These are phyloP conservation scores for Pseudogymnoascus destructans DNA, from an alignment of 2,329 filamentous ascomycete species.

Conservation along the genomic window DNA sequence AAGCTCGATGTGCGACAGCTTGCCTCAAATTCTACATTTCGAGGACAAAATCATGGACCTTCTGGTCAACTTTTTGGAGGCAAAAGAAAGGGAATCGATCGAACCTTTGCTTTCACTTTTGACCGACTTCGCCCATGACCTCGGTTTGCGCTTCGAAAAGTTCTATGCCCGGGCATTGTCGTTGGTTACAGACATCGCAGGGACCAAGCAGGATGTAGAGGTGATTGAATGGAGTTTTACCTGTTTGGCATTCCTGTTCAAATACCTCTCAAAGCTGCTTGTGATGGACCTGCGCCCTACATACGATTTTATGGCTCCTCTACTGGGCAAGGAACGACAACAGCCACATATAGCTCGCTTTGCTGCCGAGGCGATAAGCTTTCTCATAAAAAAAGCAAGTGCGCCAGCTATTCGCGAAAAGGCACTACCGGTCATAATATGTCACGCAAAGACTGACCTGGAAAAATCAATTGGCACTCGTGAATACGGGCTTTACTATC, in stretches of 20 bases:
- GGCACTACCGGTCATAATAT: conserved; percentile 57
- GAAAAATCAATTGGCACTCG: conserved; percentile 37
- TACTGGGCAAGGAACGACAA: conserved; percentile 71
- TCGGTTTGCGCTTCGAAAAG: conserved; percentile 77
- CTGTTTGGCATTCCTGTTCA: conserved; percentile 89
- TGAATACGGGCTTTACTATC: conserved; percentile 58
- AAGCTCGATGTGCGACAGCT: conserved; percentile 68
- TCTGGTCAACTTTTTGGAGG: conserved; percentile 62
- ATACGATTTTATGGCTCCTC: conserved; percentile 67
- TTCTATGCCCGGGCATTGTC: conserved; percentile 67
- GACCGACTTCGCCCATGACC: conserved; percentile 86
- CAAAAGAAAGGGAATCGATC: conserved; percentile 64
- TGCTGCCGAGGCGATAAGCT: conserved; percentile 88
- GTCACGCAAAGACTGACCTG: conserved; percentile 60
- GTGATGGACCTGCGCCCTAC: conserved; percentile 76
- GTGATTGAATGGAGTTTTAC: conserved; percentile 98
- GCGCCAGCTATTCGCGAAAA: conserved; percentile 62
- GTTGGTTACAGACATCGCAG: conserved; percentile 65
- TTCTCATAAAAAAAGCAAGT: conserved; percentile 80
- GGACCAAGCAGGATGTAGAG: conserved; percentile 62
- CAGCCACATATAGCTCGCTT: conserved; percentile 84
- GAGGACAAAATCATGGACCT: conserved; percentile 71
- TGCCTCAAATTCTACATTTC: conserved; percentile 85
- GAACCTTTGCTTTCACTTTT: conserved; percentile 82
- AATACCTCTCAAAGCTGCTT: conserved; percentile 80